These are phyloP conservation scores for Coniochaeta pulveracea DNA, from an alignment of 2,329 filamentous ascomycete species.

Conservation along the genomic window DNA sequence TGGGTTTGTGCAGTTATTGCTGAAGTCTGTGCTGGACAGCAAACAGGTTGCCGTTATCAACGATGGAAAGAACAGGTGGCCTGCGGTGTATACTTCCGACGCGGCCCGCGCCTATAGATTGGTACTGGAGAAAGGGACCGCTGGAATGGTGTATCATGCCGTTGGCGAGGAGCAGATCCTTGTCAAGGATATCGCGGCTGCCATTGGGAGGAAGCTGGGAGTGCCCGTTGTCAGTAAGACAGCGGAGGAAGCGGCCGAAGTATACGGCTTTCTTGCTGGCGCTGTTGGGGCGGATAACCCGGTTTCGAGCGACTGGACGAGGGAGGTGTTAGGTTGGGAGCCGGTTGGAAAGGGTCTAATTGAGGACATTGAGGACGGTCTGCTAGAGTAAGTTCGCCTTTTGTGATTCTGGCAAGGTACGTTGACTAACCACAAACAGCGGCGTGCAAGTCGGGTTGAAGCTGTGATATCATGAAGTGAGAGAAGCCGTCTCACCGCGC, in stretches of 20 bases:
- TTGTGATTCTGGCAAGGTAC: too few relatives aligned
- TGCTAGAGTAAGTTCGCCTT: background rate
- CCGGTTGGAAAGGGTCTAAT: background rate
- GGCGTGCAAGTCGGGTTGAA: too few relatives aligned
- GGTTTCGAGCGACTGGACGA: background rate
- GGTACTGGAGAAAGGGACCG: conserved; percentile 22
- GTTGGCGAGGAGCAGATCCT: conserved; percentile 21
- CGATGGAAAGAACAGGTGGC: conserved; percentile 22
- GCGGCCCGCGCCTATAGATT: conserved; percentile 24
- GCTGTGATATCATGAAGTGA: too few relatives aligned
- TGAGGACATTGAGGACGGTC: background rate
- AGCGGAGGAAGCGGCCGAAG: background rate
- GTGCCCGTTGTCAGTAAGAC: background rate
- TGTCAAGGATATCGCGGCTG: conserved; percentile 21
- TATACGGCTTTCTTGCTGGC: background rate
- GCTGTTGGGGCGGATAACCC: background rate
- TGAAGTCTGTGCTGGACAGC: conserved; percentile 15
- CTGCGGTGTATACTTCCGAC: conserved; percentile 22
- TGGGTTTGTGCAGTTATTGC: conserved; percentile 18
- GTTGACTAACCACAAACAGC: too few relatives aligned
- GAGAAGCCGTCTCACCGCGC: too few relatives aligned
- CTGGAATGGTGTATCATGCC: conserved; percentile 23
- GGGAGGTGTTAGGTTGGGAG: background rate
- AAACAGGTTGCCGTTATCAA: conserved; percentile 21
- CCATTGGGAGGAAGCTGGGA: conserved; percentile 15